Evolutionary conservation across 306 rosid genomes (phyloP).

Genomic region (Castanea mollissima): DNA sequence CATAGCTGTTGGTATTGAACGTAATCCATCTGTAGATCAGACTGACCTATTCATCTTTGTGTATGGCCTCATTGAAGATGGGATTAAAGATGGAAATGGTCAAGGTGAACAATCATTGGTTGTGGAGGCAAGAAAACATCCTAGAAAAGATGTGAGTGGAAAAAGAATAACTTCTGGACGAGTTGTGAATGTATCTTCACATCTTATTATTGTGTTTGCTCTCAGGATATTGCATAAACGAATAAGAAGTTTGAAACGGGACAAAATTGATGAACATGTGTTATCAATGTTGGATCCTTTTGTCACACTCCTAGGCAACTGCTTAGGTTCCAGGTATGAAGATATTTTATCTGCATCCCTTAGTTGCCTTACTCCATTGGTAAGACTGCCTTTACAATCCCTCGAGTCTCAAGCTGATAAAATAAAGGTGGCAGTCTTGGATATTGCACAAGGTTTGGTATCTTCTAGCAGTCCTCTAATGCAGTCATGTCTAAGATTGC

Average conservation of each 20-base stretch:
- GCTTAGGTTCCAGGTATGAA: conserved; percentile 79
- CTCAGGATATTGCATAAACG: conserved; percentile 69
- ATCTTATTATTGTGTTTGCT: conserved; percentile 78
- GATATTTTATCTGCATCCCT: conserved; percentile 77
- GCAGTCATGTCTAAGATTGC: conserved; percentile 72
- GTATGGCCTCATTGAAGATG: conserved; percentile 73
- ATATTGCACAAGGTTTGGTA: conserved; percentile 59
- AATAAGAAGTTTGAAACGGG: conserved; percentile 55
- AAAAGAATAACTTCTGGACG: conserved; percentile 43
- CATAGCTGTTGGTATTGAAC: conserved; percentile 82
- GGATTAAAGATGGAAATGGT: conserved; percentile 55
- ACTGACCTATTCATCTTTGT: conserved; percentile 66
- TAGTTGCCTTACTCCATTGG: conserved; percentile 69
- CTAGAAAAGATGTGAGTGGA: conserved; percentile 15
- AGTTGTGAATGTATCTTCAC: conserved; percentile 53
- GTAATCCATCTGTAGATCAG: conserved; percentile 76
- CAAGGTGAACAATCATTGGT: conserved; percentile 35
- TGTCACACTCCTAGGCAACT: conserved; percentile 51
- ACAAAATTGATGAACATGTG: conserved; percentile 36
- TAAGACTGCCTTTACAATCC: conserved; percentile 75
- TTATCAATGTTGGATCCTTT: conserved; percentile 78
- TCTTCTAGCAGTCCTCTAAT: conserved; percentile 65
- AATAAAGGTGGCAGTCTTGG: conserved; percentile 62
- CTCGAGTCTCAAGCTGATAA: conserved; percentile 67
- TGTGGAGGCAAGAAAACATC: conserved; percentile 27